Percentiles rank a stretch among this genome's conserved stretches.
These are phyloP conservation scores for Paraphaeosphaeria minitans DNA, from an alignment of 2,329 filamentous ascomycete species.

Conservation along the genomic window DNA sequence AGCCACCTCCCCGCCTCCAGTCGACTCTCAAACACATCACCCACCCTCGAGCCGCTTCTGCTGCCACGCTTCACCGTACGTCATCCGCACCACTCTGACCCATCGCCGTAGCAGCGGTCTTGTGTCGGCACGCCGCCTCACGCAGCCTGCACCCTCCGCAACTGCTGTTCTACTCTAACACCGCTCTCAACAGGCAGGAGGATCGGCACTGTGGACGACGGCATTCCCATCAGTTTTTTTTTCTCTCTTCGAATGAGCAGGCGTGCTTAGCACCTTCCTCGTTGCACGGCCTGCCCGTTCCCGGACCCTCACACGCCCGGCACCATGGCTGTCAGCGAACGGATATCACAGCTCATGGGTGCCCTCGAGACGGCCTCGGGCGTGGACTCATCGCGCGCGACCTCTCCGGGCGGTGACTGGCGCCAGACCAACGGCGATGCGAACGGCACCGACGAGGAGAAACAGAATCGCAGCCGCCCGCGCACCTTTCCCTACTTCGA, in stretches of 20 bases:
- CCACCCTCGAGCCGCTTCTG: background rate
- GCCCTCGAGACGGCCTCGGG: conserved; percentile 49
- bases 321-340: conserved; percentile 48
- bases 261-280: conserved; percentile 19
- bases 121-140: conserved; percentile 17
- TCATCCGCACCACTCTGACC: conserved; percentile 10
- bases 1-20: conserved; percentile 12
- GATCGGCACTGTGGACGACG: conserved; percentile 13
- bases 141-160: conserved; percentile 9
- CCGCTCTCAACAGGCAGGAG: conserved; percentile 15
- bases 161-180: conserved; percentile 22
- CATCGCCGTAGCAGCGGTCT: conserved; percentile 12
- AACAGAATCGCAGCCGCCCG: conserved; percentile 72
- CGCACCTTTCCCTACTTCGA: conserved; percentile 93
- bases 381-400: conserved; percentile 81
- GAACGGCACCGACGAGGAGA: conserved; percentile 54
- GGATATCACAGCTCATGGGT: conserved; percentile 51
- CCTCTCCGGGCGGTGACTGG: conserved; percentile 75
- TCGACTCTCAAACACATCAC: conserved; percentile 1
- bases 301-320: conserved; percentile 18
- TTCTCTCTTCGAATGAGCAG: conserved; percentile 36
- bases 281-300: background rate
- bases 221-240: conserved; percentile 21
- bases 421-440: conserved; percentile 57
- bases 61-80: conserved; percentile 11